Base-by-base conservation (phyloP, 257 asterid species). In the Haberlea rhodopensis region DNA sequence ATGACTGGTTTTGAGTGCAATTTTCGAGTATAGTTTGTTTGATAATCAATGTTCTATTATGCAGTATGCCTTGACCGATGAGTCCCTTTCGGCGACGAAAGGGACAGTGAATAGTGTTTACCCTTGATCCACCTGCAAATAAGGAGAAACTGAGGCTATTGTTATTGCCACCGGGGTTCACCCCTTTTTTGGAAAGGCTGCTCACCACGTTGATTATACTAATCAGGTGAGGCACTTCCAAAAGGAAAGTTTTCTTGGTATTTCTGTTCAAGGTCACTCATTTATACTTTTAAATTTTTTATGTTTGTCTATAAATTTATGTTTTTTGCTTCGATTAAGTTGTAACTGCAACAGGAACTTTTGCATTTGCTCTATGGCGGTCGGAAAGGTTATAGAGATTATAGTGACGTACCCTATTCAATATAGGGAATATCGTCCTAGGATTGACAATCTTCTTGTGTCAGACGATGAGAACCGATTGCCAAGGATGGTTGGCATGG, bases 81-180 rank as follows among this genome's bases (percentile, higher is more conserved):
- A 88, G 80, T 91, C 98, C 54, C 96, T 91, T 72, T 96, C 98
- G 0, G 96, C 86, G 34, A 88, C 96, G 1, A 91, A 91, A 72
- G 95, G 96, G 37, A 90, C 96, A 2, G 98, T 96, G 2, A 96
- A 91, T 53, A 96, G 96, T 8, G 83, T 91, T 28, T 91, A 91
- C 76, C 88, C 98, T 13, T 96, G 98, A 71, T 91, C 98, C 16
- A 91, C 98, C 4, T 91, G 98, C 86, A 91, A 91, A 73, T 96
- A 91, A 72, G 96, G 96, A 65, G 96, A 88, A 65, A 62, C 88
- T n/a, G 98, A 91, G 73, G 98, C 96, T 56, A 54, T 91, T 29
- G 98, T 88, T 53, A 88, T 91, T 51, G 98, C 91, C 19, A 88
- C 96, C 13, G 98, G 98, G 70, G 98, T 91, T 56, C 98, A 91